These are phyloP conservation scores for Ceratobasidium sp. DNA, from an alignment of 1,284 basidiomycete genomes.

Conservation along the genomic window DNA sequence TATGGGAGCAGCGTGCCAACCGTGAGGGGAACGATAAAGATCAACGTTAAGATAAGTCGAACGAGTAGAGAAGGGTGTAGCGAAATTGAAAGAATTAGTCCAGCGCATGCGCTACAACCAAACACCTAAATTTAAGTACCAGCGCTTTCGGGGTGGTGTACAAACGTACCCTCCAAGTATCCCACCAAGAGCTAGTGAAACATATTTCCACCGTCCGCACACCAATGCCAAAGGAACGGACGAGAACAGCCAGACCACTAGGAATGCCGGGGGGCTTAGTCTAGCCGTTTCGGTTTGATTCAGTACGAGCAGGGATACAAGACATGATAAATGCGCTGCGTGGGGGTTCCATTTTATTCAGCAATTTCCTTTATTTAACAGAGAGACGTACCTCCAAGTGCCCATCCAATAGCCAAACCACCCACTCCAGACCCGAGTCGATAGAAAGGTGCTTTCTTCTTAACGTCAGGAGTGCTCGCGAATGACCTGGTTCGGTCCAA, in stretches of 20 bases:
- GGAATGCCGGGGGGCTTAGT: constrained; percentile 63
- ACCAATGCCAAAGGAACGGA: constrained; percentile 60
- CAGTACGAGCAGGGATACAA: constrained; percentile 68
- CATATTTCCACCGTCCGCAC: constrained; percentile 63
- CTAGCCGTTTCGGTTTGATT: constrained; percentile 59
- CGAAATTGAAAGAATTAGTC: constrained; percentile 63
- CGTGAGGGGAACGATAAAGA: constrained; percentile 58
- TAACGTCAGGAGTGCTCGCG: constrained; percentile 56
- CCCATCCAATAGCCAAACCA: constrained; percentile 66
- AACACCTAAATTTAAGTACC: constrained; percentile 33
- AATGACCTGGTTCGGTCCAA: constrained; percentile 73
- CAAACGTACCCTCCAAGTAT: constrained; percentile 64
- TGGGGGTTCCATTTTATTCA: constrained; percentile 24
- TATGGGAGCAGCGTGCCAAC: constrained; percentile 62
- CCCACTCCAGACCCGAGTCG: constrained; percentile 69
- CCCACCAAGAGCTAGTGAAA: constrained; percentile 60
- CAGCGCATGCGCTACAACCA: constrained; percentile 60
- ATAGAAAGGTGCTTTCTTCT: constrained; percentile 54
- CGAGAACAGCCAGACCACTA: constrained; percentile 68
- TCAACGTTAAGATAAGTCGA: constrained; percentile 63
- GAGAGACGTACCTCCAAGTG: constrained; percentile 64
- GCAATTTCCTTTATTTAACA: constrained; percentile 12
- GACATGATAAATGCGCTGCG: constrained; percentile 68
- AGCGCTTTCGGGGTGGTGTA: background rate
- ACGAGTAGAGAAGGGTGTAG: constrained; percentile 68